phyloP scores from a whole-genome alignment of 1,284 basidiomycete genomes.

The Ceratorhiza oryzae-sativae region DNA sequence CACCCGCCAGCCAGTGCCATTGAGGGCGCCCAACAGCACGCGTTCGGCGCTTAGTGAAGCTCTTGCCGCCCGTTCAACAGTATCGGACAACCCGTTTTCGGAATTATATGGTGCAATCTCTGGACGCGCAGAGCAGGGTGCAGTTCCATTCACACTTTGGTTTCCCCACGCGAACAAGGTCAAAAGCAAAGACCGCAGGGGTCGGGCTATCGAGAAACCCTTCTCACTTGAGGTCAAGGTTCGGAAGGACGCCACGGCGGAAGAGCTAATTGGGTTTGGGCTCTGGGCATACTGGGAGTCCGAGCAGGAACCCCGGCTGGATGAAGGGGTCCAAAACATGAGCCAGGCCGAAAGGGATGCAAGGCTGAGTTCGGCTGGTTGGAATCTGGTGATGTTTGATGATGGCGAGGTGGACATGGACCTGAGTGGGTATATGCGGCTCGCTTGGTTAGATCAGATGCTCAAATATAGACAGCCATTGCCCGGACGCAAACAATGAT shows the following conservation, averaged over 20 bases:
- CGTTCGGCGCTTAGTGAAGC: conserved; percentile 69
- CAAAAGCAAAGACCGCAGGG: conserved; percentile 44
- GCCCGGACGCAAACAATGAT: conserved; percentile 85
- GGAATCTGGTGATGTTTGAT: conserved; percentile 96
- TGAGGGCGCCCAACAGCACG: background rate
- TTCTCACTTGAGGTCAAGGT: conserved; percentile 63
- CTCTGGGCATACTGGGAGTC: conserved; percentile 93
- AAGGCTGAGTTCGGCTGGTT: conserved; percentile 78
- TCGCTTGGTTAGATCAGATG: background rate
- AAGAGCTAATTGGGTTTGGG: conserved; percentile 94
- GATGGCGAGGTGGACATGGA: conserved; percentile 99
- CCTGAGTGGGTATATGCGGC: conserved; percentile 64
- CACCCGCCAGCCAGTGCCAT: conserved; percentile 3
- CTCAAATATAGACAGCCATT: conserved; percentile 66
- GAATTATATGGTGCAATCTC: conserved; percentile 83
- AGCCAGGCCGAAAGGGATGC: conserved; percentile 50
- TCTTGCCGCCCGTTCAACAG: conserved; percentile 63
- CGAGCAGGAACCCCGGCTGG: conserved; percentile 77
- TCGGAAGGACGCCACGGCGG: conserved; percentile 87
- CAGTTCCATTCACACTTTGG: conserved; percentile 78
- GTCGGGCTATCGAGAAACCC: conserved; percentile 33
- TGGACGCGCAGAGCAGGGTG: conserved; percentile 69
- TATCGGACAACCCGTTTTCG: conserved; percentile 76
- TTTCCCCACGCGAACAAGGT: conserved; percentile 77
- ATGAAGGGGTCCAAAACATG: conserved; percentile 63